These are phyloP conservation scores for Ambrosia trifida DNA, from an alignment of 129 eudicot species.

Conservation along the genomic window DNA sequence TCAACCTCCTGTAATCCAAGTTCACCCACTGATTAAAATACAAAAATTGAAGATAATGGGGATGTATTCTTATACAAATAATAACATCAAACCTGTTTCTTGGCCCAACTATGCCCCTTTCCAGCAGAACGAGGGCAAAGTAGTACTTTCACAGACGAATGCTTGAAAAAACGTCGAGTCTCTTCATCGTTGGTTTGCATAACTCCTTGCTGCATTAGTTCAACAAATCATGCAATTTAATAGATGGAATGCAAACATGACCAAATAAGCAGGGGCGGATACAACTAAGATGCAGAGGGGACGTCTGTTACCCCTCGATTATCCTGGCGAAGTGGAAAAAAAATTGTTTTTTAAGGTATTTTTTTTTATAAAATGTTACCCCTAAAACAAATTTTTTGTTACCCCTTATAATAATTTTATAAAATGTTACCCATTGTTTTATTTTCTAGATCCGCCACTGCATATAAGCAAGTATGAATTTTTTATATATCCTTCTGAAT, in stretches of 20 bases:
- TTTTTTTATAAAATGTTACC: no score
- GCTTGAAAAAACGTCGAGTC: constrained; percentile 79
- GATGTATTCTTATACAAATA: background rate
- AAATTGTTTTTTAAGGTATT: no score
- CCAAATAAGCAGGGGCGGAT: no score
- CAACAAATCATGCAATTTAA: constrained; percentile 4
- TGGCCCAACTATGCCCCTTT: constrained; percentile 88
- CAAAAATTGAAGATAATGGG: background rate
- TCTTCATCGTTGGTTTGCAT: constrained; percentile 82
- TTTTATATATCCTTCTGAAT: background rate
- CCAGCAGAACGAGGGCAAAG: constrained; percentile 80
- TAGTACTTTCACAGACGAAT: constrained; percentile 79
- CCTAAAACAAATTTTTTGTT: no score
- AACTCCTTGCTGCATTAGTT: constrained; percentile 62
- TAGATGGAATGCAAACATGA: background rate
- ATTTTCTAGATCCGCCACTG: no score
- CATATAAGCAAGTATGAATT: background rate
- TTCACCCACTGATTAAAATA: background rate
- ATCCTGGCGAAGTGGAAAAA: no score
- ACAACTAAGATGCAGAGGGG: no score
- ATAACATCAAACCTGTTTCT: constrained; percentile 59
- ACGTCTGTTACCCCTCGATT: no score
- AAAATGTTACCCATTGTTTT: no score
- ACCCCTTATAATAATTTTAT: no score
- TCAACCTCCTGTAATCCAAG: constrained; percentile 60